phyloP scores from a whole-genome alignment of 208 protist species.

The Porcisia hertigi region DNA sequence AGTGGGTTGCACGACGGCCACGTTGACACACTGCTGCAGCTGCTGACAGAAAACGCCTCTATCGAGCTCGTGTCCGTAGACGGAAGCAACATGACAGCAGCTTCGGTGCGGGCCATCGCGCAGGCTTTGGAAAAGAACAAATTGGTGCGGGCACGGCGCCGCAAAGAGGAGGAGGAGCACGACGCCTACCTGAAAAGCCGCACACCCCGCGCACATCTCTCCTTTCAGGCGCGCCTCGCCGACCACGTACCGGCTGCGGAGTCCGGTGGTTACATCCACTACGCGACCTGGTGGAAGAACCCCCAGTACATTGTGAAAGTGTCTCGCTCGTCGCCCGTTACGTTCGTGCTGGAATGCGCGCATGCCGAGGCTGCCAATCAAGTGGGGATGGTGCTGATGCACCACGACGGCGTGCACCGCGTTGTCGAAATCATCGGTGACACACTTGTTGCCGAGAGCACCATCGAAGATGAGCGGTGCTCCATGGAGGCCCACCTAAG shows the following conservation, averaged over 20 bases:
- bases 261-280: conserved; percentile 81
- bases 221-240: conserved; percentile 38
- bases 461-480: conserved; percentile 40
- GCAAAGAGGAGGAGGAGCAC: conserved; percentile 21
- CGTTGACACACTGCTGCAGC: conserved; percentile 58
- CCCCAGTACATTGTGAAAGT: conserved; percentile 71
- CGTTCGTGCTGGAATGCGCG: conserved; percentile 44
- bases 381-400: conserved; percentile 73
- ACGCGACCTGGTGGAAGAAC: conserved; percentile 87
- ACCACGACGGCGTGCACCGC: conserved; percentile 57
- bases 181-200: conserved; percentile 21
- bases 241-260: conserved; percentile 37
- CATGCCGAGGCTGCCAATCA: conserved; percentile 34
- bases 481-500: conserved; percentile 42
- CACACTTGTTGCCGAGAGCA: conserved; percentile 66
- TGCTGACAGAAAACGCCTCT: conserved; percentile 53
- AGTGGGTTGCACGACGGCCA: conserved; percentile 73
- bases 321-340: conserved; percentile 47
- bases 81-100: conserved; percentile 57
- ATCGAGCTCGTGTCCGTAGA: conserved; percentile 51
- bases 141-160: conserved; percentile 11
- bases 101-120: conserved; percentile 25
- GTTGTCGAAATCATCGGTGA: conserved; percentile 43
- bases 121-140: conserved; percentile 20
- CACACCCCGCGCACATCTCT: neutral